Evolutionary conservation across 2,329 filamentous ascomycete species (phyloP), one percentile per base, ranked within the genome.

Genomic region (Annulohypoxylon truncatum): DNA sequence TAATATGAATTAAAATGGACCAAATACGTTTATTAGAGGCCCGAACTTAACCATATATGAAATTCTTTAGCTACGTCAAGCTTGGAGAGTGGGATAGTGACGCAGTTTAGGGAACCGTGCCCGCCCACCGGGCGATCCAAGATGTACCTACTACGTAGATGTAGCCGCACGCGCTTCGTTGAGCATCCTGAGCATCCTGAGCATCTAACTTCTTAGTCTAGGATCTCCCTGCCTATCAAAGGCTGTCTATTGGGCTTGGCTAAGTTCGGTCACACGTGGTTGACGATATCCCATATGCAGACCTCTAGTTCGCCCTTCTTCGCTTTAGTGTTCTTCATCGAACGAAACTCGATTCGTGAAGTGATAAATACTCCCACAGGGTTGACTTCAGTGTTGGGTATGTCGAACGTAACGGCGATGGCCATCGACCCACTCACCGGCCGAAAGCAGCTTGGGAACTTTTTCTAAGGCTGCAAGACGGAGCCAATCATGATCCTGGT

Each of bases 401-500:
- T 61, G 26, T 62, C 44, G 29, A 61, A 67, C 64, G 67, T 67
- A 67, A 69, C 64, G 42, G 52, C 54, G 61, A 48, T 56, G 56
- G 44, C 33, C 18, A 61, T 65, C 40, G 52, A 57, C 44, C 57
- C 67, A 57, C 54, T 38, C 20, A 28, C 29, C 40, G 55, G 38
- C 62, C 68, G 65, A 64, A 64, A 66, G 35, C 61, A 65, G 62
- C 33, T 57, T 63, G 57, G 60, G 56, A 66, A 26, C 28, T 56
- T 52, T 61, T 61, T 44, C 55, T 31, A 61, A 40, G 58, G 57
- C 57, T 59, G 51, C 48, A 48, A 61, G 59, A 63, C 13, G n/a
- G 38, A 26, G 13, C 68, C 68, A 71, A 71, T 69, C 42, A 67
- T 28, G 15, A 61, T 50, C 68, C 68, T 38, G 4, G 68, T 46